These are phyloP conservation scores for Tritrichomonas musculus DNA, from an alignment of 208 protist species.

Conservation along the genomic window DNA sequence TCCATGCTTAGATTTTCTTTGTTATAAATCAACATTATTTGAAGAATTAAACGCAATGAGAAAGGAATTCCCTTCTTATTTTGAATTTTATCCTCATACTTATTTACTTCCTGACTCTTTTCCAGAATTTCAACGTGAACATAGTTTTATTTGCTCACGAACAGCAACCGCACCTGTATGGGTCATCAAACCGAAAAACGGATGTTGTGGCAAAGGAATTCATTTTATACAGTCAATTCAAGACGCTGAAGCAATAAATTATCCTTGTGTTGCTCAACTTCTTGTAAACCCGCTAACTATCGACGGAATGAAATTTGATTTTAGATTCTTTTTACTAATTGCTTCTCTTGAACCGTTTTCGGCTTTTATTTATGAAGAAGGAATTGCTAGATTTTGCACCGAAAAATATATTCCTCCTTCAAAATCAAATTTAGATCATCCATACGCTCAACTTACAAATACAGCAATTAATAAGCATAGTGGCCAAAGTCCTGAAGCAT, in stretches of 20 bases:
- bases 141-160: neutral
- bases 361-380: constrained; percentile 42
- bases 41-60: neutral
- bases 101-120: neutral
- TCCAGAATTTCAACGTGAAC: neutral
- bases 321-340: constrained; percentile 48
- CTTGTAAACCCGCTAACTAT: constrained; percentile 44
- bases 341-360: constrained; percentile 37
- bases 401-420: constrained; percentile 29
- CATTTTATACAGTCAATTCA: neutral
- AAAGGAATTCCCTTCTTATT: neutral
- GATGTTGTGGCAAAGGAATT: neutral
- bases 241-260: neutral
- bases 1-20: neutral
- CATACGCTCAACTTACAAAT: constrained; percentile 38
- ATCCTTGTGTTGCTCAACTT: constrained; percentile 33
- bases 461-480: neutral
- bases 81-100: neutral
- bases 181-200: neutral
- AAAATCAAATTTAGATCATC: neutral
- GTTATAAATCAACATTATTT: neutral
- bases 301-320: constrained; percentile 47
- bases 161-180: neutral
- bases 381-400: constrained; percentile 39
- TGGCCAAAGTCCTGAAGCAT: neutral